Evolutionary conservation across 2,329 filamentous ascomycete species (phyloP).

Genomic region (Magnaporthiopsis incrustans): DNA sequence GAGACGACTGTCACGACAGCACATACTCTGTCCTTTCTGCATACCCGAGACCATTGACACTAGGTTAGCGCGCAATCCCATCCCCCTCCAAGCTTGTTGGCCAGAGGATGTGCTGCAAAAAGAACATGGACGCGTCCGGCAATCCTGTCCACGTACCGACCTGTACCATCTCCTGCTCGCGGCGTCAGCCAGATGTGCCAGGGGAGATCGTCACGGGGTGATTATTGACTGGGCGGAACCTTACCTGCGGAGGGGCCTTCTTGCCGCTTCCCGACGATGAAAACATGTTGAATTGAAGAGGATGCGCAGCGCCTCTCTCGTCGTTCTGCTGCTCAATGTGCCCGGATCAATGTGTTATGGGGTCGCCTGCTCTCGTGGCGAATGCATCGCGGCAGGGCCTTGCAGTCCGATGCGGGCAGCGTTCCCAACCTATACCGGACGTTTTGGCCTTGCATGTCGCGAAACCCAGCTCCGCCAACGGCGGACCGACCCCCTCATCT

Average conservation of each 20-base stretch:
- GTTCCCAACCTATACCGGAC: background rate
- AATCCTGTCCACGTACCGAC: conserved; percentile 60
- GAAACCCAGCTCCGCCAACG: too few species aligned
- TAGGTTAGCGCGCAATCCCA: conserved; percentile 6
- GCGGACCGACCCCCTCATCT: background rate
- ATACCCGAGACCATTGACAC: conserved; percentile 17
- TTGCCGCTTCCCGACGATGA: conserved; percentile 58
- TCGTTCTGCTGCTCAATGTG: background rate
- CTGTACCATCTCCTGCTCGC: conserved; percentile 90
- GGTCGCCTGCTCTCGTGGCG: background rate
- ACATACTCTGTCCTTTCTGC: conserved; percentile 58
- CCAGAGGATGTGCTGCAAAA: too few species aligned
- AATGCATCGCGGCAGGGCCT: background rate
- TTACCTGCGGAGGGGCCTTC: conserved; percentile 66
- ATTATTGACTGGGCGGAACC: conserved; percentile 27
- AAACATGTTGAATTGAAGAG: conserved; percentile 42
- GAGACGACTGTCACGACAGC: conserved; percentile 8
- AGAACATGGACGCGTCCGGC: too few species aligned
- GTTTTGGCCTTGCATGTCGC: background rate
- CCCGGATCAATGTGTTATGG: too few species aligned
- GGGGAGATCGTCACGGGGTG: background rate
- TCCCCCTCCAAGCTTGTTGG: background rate
- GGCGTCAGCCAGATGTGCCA: background rate
- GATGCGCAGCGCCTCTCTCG: background rate
- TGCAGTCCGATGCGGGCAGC: background rate